A percentile compares a stretch with the other conserved stretches of the same genome.
phyloP scores from a whole-genome alignment of 2,329 filamentous ascomycete genomes.

The Ciborinia camelliae region DNA sequence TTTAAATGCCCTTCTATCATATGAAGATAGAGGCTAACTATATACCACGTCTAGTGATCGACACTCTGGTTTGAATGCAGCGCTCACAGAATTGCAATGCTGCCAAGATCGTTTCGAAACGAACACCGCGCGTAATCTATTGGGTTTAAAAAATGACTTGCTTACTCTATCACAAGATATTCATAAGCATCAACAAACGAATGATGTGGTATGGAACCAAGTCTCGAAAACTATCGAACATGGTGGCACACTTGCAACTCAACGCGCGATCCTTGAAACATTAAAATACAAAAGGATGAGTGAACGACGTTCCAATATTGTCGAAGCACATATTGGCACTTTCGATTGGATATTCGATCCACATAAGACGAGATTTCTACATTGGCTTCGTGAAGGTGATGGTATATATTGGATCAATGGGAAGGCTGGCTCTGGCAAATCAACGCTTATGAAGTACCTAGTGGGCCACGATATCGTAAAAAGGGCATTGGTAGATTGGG shows the following conservation, averaged over 20 bases:
- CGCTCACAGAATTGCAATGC: neutral
- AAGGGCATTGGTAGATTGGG: conserved; percentile 33
- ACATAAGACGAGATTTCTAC: neutral
- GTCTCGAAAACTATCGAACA: neutral
- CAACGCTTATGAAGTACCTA: conserved; percentile 29
- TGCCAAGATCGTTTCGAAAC: neutral
- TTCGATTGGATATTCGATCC: neutral
- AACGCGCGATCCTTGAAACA: neutral
- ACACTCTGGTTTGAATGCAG: neutral
- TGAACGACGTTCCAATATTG: neutral
- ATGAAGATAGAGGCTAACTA: neutral
- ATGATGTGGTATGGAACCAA: neutral
- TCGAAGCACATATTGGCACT: neutral
- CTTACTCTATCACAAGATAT: neutral
- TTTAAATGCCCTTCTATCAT: neutral
- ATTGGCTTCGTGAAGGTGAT: conserved; percentile 19
- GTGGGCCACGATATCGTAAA: neutral
- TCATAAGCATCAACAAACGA: neutral
- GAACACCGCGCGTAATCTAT: neutral
- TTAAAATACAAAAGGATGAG: neutral
- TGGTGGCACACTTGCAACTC: neutral
- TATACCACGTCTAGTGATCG: neutral
- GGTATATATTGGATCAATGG: conserved; percentile 28
- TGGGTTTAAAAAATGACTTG: neutral
- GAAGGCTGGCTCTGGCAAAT: conserved; percentile 25